Conservation (phyloP, 768 basidiomycete genomes). For the Tulasnella sp. region DNA sequence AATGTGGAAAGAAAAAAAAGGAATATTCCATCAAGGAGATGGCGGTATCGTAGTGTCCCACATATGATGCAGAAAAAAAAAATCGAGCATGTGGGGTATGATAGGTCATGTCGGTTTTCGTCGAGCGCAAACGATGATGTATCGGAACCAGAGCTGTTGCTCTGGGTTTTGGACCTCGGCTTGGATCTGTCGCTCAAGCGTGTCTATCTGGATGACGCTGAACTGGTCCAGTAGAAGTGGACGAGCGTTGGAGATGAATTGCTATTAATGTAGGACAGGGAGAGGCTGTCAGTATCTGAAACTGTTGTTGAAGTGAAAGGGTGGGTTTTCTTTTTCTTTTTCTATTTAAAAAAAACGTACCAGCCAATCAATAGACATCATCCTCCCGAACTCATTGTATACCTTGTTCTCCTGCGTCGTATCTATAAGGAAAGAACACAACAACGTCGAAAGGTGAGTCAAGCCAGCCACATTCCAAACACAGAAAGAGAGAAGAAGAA, state of each 20-base stretch:
- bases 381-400: slow-evolving; percentile 3
- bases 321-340: too few species aligned
- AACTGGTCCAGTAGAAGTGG: neutral
- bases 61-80: neutral
- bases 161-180: neutral
- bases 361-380: neutral
- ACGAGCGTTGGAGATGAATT: neutral
- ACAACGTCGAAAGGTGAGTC: neutral
- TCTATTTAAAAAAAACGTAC: too few species aligned
- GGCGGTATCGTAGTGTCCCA: neutral
- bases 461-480: neutral
- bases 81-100: neutral
- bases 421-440: neutral
- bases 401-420: neutral
- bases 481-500: neutral
- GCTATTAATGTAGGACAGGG: neutral
- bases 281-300: too few species aligned
- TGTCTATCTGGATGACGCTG: neutral
- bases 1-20: neutral
- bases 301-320: too few species aligned
- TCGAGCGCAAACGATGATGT: neutral
- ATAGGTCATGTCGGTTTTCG: neutral
- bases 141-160: neutral
- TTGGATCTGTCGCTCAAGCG: neutral
- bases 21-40: neutral